Base-by-base conservation (phyloP, 2,329 filamentous ascomycete species). In the Trichophyton equinum region DNA sequence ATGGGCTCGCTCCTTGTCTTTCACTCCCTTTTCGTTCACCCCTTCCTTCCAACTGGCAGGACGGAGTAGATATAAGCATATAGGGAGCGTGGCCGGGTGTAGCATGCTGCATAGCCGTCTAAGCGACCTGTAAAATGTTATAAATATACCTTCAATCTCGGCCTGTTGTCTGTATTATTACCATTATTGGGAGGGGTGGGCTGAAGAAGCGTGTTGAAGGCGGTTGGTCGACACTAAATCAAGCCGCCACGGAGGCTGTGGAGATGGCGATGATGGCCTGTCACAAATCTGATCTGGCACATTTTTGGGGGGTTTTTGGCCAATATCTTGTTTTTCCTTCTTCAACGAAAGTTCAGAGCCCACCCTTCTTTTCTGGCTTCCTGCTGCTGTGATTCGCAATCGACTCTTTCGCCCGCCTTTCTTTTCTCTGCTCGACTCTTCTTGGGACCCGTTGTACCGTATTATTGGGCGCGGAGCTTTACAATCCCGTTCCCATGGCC, bases 211-310 rank as follows among this genome's bases (percentile, higher is more conserved):
- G 46, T 51, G 20, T n/a, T 5, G 7, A 53, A 55, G n/a, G 51
- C 27, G 33, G n/a, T 55, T 25, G 51, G 51, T 36, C 18, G 6
- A 55, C 25, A 27, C 27, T 55, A 18, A 36, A 55, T 36, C 13
- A 33, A 55, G 25, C n/a, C 51, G 30, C 51, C 51, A 55, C 51
- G 27, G 27, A 55, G 30, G 15, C 5, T 55, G 51, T 55, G 51
- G 51, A 27, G 51, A 55, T 33, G 27, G 25, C 5, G 25, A 25
- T 13, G 20, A 15, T 25, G 20, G 13, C 11, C 46, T 51, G 46
- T 51, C 20, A 51, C 46, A 27, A 55, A 55, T 55, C 51, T 55
- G 51, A 55, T 36, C 51, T 55, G 51, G 11, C 51, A 55, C 51
- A 55, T 55, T 55, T 55, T 36, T 15, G 20, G 49, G 9, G 2